Evolutionary conservation across 2,329 filamentous ascomycete genomes (phyloP).

Genomic region (Diplocarpon rosae): DNA sequence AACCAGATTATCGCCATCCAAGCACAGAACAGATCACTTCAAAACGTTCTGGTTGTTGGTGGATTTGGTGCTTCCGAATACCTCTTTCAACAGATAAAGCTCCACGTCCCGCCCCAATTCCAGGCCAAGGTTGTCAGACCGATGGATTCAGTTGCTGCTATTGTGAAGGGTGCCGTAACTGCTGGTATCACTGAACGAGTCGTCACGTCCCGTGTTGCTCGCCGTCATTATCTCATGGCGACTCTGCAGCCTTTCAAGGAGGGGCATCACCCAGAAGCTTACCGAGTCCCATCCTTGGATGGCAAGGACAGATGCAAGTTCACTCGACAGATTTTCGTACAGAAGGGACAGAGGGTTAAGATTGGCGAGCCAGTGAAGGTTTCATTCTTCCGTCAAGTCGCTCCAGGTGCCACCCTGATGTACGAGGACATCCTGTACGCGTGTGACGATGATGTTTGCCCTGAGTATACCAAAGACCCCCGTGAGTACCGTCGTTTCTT

Average conservation of each 20-base stretch:
- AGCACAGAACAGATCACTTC: conserved; percentile 84
- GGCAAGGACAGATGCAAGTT: conserved; percentile 99
- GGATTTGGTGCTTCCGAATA: conserved; percentile 98
- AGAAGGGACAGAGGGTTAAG: conserved; percentile 97
- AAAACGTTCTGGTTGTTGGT: conserved; percentile 95
- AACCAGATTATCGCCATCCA: conserved; percentile 99
- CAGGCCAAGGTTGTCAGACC: conserved; percentile 96
- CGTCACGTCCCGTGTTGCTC: conserved; percentile 90
- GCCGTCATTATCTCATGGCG: conserved; percentile 97
- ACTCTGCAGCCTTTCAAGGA: conserved; percentile 98
- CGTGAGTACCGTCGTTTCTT: conserved; percentile 51
- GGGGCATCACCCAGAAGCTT: conserved; percentile 94
- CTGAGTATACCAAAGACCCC: conserved; percentile 98
- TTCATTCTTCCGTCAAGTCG: conserved; percentile 95
- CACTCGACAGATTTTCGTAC: conserved; percentile 94
- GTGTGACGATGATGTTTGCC: conserved; percentile 95
- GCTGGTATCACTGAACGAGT: conserved; percentile 96
- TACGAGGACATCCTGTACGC: conserved; percentile 98
- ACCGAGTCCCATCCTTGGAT: conserved; percentile 90
- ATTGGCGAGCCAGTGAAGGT: conserved; percentile 99
- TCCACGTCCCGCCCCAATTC: conserved; percentile 96
- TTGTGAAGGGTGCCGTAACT: conserved; percentile 96
- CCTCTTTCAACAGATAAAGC: conserved; percentile 98
- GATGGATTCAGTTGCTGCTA: conserved; percentile 97
- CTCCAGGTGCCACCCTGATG: conserved; percentile 94